These are phyloP conservation scores for Usnea hakonensis DNA, from an alignment of 495 filamentous ascomycete genomes.

Conservation along the genomic window DNA sequence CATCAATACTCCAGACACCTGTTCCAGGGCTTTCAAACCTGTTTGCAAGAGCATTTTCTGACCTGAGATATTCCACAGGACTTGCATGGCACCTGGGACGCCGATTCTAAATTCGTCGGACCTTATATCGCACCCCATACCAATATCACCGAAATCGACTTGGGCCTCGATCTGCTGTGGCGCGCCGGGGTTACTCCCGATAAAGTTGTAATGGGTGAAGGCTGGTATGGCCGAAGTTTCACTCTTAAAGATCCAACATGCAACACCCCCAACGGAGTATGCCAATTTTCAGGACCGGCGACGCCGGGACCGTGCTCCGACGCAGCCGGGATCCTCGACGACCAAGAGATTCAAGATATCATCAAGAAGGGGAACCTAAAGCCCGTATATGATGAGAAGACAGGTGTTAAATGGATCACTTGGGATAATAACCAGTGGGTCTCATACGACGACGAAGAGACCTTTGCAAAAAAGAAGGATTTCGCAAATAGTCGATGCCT, in stretches of 20 bases:
- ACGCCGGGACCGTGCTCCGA: conserved; percentile 27
- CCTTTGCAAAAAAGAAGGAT: conserved; percentile 35
- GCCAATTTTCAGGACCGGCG: conserved; percentile 21
- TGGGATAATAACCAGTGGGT: conserved; percentile 40
- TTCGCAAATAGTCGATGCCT: conserved; percentile 35
- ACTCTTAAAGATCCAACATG: conserved; percentile 24
- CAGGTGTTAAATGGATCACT: conserved; percentile 25
- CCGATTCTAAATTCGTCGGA: conserved; percentile 11
- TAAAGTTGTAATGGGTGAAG: conserved; percentile 42
- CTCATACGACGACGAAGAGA: conserved; percentile 37
- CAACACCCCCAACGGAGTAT: conserved; percentile 24
- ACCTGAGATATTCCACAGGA: too few species aligned
- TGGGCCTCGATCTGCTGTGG: conserved; percentile 42
- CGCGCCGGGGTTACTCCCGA: conserved; percentile 36
- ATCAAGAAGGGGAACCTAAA: conserved; percentile 21
- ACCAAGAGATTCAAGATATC: conserved; percentile 28
- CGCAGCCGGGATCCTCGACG: conserved; percentile 25
- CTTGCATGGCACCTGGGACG: conserved; percentile 32
- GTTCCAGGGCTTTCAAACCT: too few species aligned
- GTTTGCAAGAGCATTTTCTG: too few species aligned
- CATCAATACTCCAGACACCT: too few species aligned
- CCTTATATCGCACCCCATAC: conserved; percentile 35
- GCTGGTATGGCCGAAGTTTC: conserved; percentile 44
- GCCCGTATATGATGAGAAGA: conserved; percentile 11
- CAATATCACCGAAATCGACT: conserved; percentile 52